Evolutionary conservation across 164 flowering plant genomes (phyloP).

Genomic region (Vitis rotundifolia): DNA sequence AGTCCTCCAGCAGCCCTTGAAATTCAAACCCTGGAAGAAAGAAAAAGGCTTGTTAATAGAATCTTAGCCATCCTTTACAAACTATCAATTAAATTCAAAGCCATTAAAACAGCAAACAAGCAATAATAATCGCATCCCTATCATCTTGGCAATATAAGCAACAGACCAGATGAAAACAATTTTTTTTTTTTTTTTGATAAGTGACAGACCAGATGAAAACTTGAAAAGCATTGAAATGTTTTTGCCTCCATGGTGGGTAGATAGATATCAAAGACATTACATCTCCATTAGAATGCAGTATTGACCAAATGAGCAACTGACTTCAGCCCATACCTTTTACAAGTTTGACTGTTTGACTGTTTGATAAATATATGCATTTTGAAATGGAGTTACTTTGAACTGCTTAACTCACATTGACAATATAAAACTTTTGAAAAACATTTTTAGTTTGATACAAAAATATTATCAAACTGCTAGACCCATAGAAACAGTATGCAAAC

Average conservation of each 20-base stretch:
- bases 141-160: background rate
- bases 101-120: background rate
- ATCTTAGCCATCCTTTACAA: background rate
- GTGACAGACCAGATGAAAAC: background rate
- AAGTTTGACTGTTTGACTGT: background rate
- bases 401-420: too few relatives aligned
- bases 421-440: too few relatives aligned
- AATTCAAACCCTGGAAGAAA: constrained; percentile 25
- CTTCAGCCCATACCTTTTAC: background rate
- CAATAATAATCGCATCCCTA: background rate
- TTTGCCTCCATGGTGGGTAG: background rate
- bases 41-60: background rate
- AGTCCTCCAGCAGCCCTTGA: constrained; percentile 32
- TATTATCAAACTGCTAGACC: background rate
- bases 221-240: background rate
- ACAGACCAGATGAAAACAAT: background rate
- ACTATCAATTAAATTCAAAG: background rate
- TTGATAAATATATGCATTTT: background rate
- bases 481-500: background rate
- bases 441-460: background rate
- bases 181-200: too few relatives aligned
- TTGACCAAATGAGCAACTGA: background rate
- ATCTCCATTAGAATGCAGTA: background rate
- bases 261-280: background rate
- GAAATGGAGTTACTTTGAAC: too few relatives aligned